Conservation (phyloP, 257 asterid genomes). For the Nicotiana noctiflora region DNA sequence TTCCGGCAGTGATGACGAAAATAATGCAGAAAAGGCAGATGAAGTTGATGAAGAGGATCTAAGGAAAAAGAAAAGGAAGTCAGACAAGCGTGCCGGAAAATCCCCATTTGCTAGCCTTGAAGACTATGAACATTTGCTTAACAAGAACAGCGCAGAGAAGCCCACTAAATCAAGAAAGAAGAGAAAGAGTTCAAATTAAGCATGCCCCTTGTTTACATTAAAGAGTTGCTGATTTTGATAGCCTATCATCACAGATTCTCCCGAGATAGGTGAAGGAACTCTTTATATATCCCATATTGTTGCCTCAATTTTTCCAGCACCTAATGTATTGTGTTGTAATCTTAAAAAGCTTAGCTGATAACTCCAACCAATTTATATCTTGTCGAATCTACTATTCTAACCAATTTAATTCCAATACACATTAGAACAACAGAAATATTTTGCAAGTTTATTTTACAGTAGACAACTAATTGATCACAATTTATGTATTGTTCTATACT, state of each 20-base stretch:
- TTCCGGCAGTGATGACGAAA: slow-evolving; percentile 22
- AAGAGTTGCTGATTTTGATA: neutral
- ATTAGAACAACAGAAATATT: no score
- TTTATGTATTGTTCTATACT: no score
- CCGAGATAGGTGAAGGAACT: neutral
- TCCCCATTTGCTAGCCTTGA: slow-evolving; percentile 76
- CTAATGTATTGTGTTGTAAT: neutral
- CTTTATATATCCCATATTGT: neutral
- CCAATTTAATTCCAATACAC: no score
- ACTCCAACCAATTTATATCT: no score
- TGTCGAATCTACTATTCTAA: no score
- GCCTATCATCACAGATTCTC: neutral
- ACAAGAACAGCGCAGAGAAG: neutral
- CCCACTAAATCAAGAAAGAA: slow-evolving; percentile 7
- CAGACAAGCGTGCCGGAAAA: slow-evolving; percentile 18
- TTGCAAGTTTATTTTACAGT: no score
- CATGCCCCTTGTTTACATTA: neutral
- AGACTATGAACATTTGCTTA: slow-evolving; percentile 56
- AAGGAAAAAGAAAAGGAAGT: slow-evolving; percentile 38
- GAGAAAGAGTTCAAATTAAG: slow-evolving; percentile 13
- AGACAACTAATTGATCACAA: no score
- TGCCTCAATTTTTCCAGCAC: neutral
- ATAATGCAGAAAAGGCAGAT: slow-evolving; percentile 25
- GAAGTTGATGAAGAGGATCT: slow-evolving; percentile 20
- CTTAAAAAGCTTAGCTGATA: neutral